Percentiles rank a stretch among this genome's conserved stretches.
Conservation (phyloP, 306 rosid genomes). For the Castanopsis chinensis region DNA sequence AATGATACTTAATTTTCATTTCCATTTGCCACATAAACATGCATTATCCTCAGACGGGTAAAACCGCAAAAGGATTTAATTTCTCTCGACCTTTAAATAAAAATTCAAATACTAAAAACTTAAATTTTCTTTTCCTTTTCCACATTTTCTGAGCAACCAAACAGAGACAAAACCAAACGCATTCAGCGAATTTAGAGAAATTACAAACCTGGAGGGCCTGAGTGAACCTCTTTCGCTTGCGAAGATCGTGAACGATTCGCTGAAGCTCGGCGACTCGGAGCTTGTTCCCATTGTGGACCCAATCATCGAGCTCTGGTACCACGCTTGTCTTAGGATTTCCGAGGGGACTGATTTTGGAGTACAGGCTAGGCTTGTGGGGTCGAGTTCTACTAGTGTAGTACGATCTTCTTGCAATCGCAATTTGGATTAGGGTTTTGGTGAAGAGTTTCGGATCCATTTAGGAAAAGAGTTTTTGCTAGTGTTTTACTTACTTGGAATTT, state of each 20-base stretch:
- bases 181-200: not conserved
- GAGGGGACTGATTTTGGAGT: conserved; percentile 69
- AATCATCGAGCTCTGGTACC: conserved; percentile 62
- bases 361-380: conserved; percentile 50
- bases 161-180: conserved; percentile 1
- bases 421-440: conserved; percentile 31
- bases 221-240: conserved; percentile 68
- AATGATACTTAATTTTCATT: not conserved
- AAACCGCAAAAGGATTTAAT: not conserved
- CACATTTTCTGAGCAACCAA: conserved; percentile 9
- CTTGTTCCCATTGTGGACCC: conserved; percentile 72
- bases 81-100: not conserved
- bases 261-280: conserved; percentile 66
- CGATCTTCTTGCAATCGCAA: conserved; percentile 29
- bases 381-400: conserved; percentile 58
- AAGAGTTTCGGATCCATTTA: conserved; percentile 49
- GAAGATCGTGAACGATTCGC: conserved; percentile 77
- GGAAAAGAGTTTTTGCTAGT: not conserved
- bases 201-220: conserved; percentile 69
- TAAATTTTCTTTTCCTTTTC: not conserved
- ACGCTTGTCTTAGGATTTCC: conserved; percentile 49
- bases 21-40: not conserved
- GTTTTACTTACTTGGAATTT: too few relatives aligned
- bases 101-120: not conserved
- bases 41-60: not conserved